Conservation (phyloP, 345 rosid species). For the Linum usitatissimum region DNA sequence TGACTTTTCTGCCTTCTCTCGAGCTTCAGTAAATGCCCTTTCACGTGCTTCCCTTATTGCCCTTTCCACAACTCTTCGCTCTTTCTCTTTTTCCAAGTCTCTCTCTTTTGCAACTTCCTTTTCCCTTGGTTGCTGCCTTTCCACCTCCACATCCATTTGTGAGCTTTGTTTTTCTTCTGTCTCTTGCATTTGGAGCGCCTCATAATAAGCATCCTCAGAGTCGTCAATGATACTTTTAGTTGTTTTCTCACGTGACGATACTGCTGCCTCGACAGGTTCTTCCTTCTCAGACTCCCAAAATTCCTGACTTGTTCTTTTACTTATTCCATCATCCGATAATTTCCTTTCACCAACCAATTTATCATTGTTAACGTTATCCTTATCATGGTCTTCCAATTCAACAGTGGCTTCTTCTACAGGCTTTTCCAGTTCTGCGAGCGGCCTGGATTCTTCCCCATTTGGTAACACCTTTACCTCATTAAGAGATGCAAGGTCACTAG, state of each 20-base stretch:
- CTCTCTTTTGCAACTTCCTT: conserved; percentile 42
- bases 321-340: conserved; percentile 16
- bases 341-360: conserved; percentile 26
- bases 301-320: conserved; percentile 20
- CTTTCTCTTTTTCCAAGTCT: conserved; percentile 52
- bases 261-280: conserved; percentile 19
- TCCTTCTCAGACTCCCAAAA: conserved; percentile 24
- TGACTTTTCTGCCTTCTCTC: conserved; percentile 49
- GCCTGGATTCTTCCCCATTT: conserved; percentile 6
- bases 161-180: conserved; percentile 27
- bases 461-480: conserved; percentile 9
- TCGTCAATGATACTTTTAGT: conserved; percentile 17
- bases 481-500: conserved; percentile 1
- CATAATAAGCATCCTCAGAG: conserved; percentile 28
- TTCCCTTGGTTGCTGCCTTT: conserved; percentile 26
- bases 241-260: conserved; percentile 16
- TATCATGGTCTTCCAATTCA: conserved; percentile 29
- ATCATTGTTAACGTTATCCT: conserved; percentile 15
- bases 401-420: conserved; percentile 7
- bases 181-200: conserved; percentile 33
- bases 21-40: conserved; percentile 89
- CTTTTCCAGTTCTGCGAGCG: background rate
- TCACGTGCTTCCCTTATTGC: conserved; percentile 89
- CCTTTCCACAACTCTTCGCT: conserved; percentile 76
- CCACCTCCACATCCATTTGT: conserved; percentile 32